Base-by-base conservation (phyloP, 345 rosid genomes). In the Excoecaria cochinchinensis region DNA sequence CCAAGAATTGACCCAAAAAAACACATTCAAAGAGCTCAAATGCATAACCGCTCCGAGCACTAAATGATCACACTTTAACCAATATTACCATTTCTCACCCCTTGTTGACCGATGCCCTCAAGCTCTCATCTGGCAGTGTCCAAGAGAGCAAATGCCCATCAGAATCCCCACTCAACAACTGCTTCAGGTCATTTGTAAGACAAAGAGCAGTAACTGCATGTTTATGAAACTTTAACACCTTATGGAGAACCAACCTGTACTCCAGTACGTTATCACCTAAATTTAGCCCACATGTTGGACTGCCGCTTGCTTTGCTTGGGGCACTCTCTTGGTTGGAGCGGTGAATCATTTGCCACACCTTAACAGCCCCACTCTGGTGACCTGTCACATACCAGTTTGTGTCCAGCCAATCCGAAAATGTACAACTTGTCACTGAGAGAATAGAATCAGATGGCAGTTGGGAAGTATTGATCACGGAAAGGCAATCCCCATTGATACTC, bases 401-500 rank as follows among this genome's bases (percentile, higher is more conserved):
- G 81, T 93, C 98, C 79, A 81, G 84, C 98, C 99, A 96, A 84
- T 96, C 99, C 0, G 98, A 93, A 79, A 78, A 88, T 46, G 90
- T 87, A 71, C 97, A 86, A 47, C 97, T 91, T 11, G 97, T 92
- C 74, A 93, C 97, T 0, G 95, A 96, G 69, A 92, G 86, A 74
- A 96, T 91, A 53, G 87, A 92, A 85, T 96, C 99, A 53, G 98
- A 96, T 21, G 99, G 99, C 79, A 96, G 76, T 81, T 96, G 99
- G 44, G 98, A 93, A 56, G 98, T 89, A 77, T 87, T 96, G 52
- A 93, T 88, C 76, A 85, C 90, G 15, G 99, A 95, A 68, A 96
- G 94, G 79, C 99, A 96, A 63, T 93, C 99, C 47, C 98, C 99
- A 76, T 96, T 96, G 82, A 93, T 84, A 87, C 98, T 90, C 99